These are phyloP conservation scores for Chlamydomonas schloesseri DNA, from an alignment of 139 green algal genomes.

Conservation along the genomic window DNA sequence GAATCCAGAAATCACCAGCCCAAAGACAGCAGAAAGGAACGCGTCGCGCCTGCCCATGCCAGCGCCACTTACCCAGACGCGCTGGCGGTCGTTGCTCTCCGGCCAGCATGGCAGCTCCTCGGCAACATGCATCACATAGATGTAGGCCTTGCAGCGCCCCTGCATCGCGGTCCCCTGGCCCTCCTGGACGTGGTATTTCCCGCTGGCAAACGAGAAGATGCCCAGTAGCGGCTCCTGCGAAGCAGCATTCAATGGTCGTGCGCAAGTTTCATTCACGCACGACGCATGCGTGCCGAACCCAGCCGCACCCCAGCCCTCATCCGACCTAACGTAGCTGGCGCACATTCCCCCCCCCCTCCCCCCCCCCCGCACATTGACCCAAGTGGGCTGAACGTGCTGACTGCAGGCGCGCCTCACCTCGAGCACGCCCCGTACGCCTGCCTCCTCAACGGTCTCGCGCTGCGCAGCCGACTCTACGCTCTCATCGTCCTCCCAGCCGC, in stretches of 20 bases:
- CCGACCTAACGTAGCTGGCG: background rate
- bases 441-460: slow-evolving; percentile 94
- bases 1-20: no score
- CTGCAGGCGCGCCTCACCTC: slow-evolving; percentile 71
- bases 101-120: slow-evolving; percentile 91
- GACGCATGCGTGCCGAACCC: no score
- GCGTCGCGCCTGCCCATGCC: no score
- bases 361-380: no score
- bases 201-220: slow-evolving; percentile 74
- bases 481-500: slow-evolving; percentile 95
- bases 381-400: no score
- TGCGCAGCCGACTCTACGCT: slow-evolving; percentile 83
- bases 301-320: no score
- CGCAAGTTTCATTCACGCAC: no score
- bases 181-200: slow-evolving; percentile 59
- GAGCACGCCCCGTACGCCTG: slow-evolving; percentile 85
- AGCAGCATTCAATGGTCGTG: no score
- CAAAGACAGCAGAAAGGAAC: background rate
- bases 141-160: slow-evolving; percentile 75
- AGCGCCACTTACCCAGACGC: slow-evolving; percentile 83
- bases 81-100: slow-evolving; percentile 73
- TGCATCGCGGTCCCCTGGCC: background rate
- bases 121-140: slow-evolving; percentile 87
- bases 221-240: slow-evolving; percentile 81
- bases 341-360: background rate